phyloP scores from a whole-genome alignment of 1,139 yeast species.

The Taiozyma sp. region DNA sequence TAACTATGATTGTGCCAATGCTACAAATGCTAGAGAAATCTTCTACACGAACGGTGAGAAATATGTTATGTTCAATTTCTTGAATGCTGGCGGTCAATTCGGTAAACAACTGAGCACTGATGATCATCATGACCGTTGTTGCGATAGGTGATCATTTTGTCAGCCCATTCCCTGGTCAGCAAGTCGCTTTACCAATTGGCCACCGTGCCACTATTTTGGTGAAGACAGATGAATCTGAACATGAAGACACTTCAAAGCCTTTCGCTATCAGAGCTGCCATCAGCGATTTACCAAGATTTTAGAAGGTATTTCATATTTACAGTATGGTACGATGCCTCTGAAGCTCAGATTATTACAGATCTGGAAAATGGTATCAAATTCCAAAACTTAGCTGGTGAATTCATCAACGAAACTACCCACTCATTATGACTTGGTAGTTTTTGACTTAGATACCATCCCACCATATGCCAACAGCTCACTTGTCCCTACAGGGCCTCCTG shows the following conservation, averaged over 20 bases:
- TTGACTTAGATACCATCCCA: slow-evolving; percentile 31
- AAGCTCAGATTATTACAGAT: slow-evolving; percentile 26
- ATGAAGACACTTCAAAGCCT: slow-evolving; percentile 8
- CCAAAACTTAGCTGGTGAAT: slow-evolving; percentile 41
- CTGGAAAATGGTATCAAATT: slow-evolving; percentile 16
- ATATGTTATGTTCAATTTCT: slow-evolving; percentile 24
- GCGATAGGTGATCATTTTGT: slow-evolving; percentile 73
- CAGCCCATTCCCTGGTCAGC: slow-evolving; percentile 49
- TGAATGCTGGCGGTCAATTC: slow-evolving; percentile 34
- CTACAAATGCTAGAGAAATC: slow-evolving; percentile 21
- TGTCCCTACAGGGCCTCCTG: slow-evolving; percentile 43
- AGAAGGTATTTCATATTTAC: slow-evolving; percentile 34
- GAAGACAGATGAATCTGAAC: slow-evolving; percentile 31
- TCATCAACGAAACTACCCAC: slow-evolving; percentile 44
- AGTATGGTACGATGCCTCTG: slow-evolving; percentile 30
- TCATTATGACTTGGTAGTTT: slow-evolving; percentile 28
- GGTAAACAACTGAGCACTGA: slow-evolving; percentile 38
- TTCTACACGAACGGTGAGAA: slow-evolving; percentile 5
- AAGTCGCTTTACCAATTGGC: slow-evolving; percentile 63
- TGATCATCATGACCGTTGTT: slow-evolving; percentile 50
- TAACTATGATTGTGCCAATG: slow-evolving; percentile 23
- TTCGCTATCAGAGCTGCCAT: slow-evolving; percentile 34
- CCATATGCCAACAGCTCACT: slow-evolving; percentile 49
- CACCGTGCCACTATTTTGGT: slow-evolving; percentile 67
- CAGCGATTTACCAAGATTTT: slow-evolving; percentile 32